Evolutionary conservation across 495 filamentous ascomycete species (phyloP).

Genomic region (Trypethelium eluteriae): DNA sequence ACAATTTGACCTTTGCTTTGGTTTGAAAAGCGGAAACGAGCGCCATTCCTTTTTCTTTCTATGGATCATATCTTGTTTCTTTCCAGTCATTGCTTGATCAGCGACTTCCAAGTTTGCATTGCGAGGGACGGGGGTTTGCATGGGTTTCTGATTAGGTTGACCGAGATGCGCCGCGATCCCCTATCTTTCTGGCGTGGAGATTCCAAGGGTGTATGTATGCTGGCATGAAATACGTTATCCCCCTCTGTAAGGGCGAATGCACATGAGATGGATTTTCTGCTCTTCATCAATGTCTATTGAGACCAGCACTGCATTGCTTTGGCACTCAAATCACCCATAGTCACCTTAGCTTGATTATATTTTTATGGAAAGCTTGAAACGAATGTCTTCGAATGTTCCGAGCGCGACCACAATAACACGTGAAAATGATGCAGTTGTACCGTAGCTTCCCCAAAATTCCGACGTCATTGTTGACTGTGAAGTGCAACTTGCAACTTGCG

Average conservation of each 20-base stretch:
- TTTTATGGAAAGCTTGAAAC: too few relatives aligned
- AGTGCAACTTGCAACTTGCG: too few relatives aligned
- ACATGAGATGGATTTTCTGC: background rate
- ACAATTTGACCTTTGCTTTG: background rate
- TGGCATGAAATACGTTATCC: background rate
- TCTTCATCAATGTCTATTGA: too few relatives aligned
- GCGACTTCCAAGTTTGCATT: background rate
- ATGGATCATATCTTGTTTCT: background rate
- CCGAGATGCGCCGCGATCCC: background rate
- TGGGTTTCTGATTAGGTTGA: conserved; percentile 1
- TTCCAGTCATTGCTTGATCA: background rate
- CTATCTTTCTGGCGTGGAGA: background rate
- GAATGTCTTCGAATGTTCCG: background rate
- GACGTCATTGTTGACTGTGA: conserved; percentile 1
- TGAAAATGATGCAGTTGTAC: background rate
- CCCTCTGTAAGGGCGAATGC: background rate
- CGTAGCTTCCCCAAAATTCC: background rate
- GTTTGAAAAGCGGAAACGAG: background rate
- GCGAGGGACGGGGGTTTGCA: background rate
- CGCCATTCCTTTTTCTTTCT: background rate
- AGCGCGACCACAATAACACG: background rate
- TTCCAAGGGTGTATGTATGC: background rate
- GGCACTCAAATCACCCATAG: too few relatives aligned
- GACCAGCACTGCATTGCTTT: too few relatives aligned
- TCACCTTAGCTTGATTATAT: too few relatives aligned